Base-by-base conservation (phyloP, 2,329 filamentous ascomycete species). In the Penicillium sp. region DNA sequence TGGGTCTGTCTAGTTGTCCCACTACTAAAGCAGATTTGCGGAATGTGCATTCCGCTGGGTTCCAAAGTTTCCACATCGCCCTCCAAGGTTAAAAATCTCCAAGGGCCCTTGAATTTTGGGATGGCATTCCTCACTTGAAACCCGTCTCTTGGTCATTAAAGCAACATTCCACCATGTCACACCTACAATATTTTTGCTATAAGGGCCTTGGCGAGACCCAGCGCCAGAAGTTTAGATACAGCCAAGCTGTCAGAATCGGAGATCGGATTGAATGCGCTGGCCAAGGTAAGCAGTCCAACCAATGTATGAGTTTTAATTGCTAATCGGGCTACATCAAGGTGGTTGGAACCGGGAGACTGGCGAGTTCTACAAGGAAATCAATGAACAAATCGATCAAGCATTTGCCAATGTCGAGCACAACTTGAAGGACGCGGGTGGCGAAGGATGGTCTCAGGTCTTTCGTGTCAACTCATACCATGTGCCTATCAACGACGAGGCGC, bases 341-440 rank as follows among this genome's bases (percentile, higher is more conserved):
- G 64, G 74, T 57, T 75, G 73, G 70, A 49, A 73, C 38, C 67
- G 64, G 2, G 40, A 50, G 10, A 66, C 65, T 0, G 62, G 60
- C 3, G 46, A 44, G 2, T 54, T 71, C 45, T 54, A 64, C 50
- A 62, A 60, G 1, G 75, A 79, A 11, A 69, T 80, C 39, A 73
- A 75, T 44, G 72, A 67, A 0, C 73, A 83, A 47, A 79, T 83
- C 44, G 79, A 80, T 47, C 75, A 78, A 50, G 81, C 83, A 0
- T 87, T 87, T 61, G 68, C 65, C 2, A 87, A 87, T 54, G 79
- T 86, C 8, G 82, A 87, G 1, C 64, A 74, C 4, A 71, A 66
- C 32, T 67, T 87, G 3, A 77, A 74, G 40, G 63, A 78, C 14
- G 83, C 83, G 0, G 84, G 84, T 1, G 82, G 81, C 0, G 77